These are phyloP conservation scores for Colletotrichum sp. DNA, from an alignment of 2,329 filamentous ascomycete species.

Conservation along the genomic window DNA sequence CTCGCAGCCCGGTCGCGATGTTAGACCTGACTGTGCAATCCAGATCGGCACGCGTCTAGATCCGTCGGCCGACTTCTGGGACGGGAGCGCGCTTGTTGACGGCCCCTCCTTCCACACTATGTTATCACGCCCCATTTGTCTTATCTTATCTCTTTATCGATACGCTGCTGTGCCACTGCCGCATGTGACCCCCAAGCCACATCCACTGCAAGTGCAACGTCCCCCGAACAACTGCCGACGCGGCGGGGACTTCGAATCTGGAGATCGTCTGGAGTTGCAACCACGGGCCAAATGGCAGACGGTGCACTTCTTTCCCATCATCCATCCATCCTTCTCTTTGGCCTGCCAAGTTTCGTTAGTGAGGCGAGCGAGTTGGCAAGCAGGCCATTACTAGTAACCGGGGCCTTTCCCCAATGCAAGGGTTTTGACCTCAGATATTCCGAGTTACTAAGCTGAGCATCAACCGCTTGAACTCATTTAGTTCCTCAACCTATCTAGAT, in stretches of 20 bases:
- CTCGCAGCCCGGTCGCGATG: neutral
- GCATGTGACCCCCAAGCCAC: neutral
- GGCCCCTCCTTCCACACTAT: neutral
- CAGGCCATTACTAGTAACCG: neutral
- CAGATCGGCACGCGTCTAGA: neutral
- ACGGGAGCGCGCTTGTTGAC: neutral
- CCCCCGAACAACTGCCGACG: neutral
- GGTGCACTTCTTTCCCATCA: neutral
- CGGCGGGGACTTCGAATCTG: neutral
- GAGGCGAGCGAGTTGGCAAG: neutral
- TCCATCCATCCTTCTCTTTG: accelerated
- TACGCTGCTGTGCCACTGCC: neutral
- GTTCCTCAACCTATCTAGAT: neutral
- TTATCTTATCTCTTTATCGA: neutral
- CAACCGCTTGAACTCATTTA: neutral
- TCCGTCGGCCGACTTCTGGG: neutral
- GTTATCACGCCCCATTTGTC: accelerated
- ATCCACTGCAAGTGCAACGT: neutral
- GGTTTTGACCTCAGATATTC: neutral
- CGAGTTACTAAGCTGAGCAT: neutral
- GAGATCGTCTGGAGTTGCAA: neutral
- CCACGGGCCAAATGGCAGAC: neutral
- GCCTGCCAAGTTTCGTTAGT: accelerated
- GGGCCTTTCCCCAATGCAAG: neutral
- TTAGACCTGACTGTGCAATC: neutral